phyloP scores from a whole-genome alignment of 805 yeast genomes.

The Zygosaccharomyces gambellarensis region DNA sequence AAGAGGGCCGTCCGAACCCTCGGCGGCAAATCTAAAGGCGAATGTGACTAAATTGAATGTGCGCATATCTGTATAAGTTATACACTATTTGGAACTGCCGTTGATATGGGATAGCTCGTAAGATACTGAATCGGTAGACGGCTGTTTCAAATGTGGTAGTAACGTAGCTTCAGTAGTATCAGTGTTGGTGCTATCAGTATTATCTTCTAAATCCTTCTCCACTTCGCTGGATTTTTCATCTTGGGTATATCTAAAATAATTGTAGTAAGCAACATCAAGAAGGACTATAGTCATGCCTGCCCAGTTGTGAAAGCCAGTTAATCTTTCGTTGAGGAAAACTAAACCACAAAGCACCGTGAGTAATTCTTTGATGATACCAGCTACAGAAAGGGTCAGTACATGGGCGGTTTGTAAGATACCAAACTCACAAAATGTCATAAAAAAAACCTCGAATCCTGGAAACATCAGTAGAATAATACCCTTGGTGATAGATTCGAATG shows the following conservation, averaged over 20 bases:
- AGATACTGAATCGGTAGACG: slow-evolving; percentile 7
- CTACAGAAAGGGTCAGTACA: slow-evolving; percentile 79
- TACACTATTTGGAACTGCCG: not conserved
- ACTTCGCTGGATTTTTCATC: slow-evolving; percentile 5
- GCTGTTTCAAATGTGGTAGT: slow-evolving; percentile 6
- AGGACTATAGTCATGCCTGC: slow-evolving; percentile 73
- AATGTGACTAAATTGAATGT: too few species aligned
- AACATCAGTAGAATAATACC: slow-evolving; percentile 59
- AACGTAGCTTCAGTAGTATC: not conserved
- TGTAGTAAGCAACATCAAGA: slow-evolving; percentile 78
- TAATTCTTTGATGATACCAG: slow-evolving; percentile 90
- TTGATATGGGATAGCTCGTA: not conserved
- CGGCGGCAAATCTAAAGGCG: too few species aligned
- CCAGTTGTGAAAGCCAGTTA: slow-evolving; percentile 57
- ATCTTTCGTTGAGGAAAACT: slow-evolving; percentile 66
- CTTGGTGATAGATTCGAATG: slow-evolving; percentile 36
- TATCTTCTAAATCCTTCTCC: slow-evolving; percentile 5
- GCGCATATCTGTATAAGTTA: not conserved
- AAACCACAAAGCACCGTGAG: slow-evolving; percentile 69
- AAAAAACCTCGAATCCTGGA: slow-evolving; percentile 85
- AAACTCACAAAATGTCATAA: slow-evolving; percentile 86
- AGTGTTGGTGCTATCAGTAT: not conserved
- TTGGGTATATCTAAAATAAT: slow-evolving; percentile 50
- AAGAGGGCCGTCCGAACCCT: not conserved
- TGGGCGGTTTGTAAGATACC: slow-evolving; percentile 75